These are phyloP conservation scores for Penicillium nordicum DNA, from an alignment of 2,329 filamentous ascomycete genomes.

Conservation along the genomic window DNA sequence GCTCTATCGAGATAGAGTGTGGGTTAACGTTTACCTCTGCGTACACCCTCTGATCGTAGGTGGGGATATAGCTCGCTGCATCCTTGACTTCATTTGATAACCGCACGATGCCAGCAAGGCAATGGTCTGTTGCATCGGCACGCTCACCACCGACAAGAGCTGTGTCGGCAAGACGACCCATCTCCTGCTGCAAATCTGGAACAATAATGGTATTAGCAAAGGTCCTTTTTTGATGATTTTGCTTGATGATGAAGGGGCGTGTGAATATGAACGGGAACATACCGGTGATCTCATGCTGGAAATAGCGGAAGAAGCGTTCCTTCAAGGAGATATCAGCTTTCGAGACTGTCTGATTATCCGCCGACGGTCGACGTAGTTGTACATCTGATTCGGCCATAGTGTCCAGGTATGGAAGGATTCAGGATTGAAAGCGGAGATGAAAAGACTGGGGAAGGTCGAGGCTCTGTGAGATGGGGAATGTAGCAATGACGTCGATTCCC, in stretches of 20 bases:
- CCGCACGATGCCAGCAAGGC: slow-evolving; percentile 72
- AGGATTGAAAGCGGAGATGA: not conserved
- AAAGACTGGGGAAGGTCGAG: not conserved
- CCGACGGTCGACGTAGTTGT: slow-evolving; percentile 30
- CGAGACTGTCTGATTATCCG: slow-evolving; percentile 32
- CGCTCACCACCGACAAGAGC: slow-evolving; percentile 68
- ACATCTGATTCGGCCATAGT: slow-evolving; percentile 33
- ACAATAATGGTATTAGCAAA: slow-evolving; percentile 14
- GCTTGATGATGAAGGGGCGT: slow-evolving; percentile 13
- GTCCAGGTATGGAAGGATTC: not conserved
- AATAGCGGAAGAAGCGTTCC: slow-evolving; percentile 80
- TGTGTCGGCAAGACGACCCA: slow-evolving; percentile 63
- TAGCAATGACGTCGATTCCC: slow-evolving; percentile 35
- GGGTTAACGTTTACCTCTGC: slow-evolving; percentile 57
- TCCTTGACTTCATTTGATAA: slow-evolving; percentile 83
- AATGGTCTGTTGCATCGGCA: slow-evolving; percentile 74
- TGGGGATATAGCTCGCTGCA: slow-evolving; percentile 74
- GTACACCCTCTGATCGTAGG: slow-evolving; percentile 87
- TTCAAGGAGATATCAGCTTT: slow-evolving; percentile 53
- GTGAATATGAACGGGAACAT: slow-evolving; percentile 15
- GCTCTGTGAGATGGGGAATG: slow-evolving; percentile 11
- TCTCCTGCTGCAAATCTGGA: slow-evolving; percentile 71
- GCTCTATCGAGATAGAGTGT: not conserved
- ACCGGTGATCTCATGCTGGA: slow-evolving; percentile 72
- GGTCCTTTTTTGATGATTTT: not conserved